A percentile compares a stretch with the other conserved stretches of the same genome.
These are phyloP conservation scores for Apiospora rasikravindrae DNA, from an alignment of 2,329 filamentous ascomycete genomes.

Conservation along the genomic window DNA sequence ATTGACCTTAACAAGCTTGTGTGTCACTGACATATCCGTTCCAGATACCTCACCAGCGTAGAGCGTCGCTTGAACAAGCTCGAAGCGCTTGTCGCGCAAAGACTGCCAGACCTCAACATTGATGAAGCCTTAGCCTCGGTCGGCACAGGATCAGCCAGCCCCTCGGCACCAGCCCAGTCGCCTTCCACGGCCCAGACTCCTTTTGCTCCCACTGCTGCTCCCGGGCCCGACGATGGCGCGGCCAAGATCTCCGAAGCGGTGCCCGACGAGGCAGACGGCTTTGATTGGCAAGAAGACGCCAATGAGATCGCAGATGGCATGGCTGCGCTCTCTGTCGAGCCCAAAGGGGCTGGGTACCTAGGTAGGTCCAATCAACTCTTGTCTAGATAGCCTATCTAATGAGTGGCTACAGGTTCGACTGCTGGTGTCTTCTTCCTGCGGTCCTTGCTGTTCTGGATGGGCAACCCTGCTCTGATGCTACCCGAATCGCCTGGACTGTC, in stretches of 20 bases:
- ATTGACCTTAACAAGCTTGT: not conserved
- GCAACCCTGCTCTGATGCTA: constrained; percentile 26
- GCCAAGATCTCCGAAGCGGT: constrained; percentile 35
- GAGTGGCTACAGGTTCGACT: constrained; percentile 31
- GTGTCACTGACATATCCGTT: not conserved
- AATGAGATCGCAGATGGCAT: constrained; percentile 42
- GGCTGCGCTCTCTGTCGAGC: constrained; percentile 43
- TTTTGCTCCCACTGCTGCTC: not conserved
- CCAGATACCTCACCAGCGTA: constrained; percentile 33
- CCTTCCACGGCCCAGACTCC: not conserved
- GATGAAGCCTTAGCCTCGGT: constrained; percentile 28
- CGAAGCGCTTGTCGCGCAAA: constrained; percentile 29
- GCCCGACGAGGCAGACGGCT: constrained; percentile 37
- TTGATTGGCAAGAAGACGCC: constrained; percentile 41
- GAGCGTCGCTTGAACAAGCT: constrained; percentile 30
- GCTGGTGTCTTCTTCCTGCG: constrained; percentile 39
- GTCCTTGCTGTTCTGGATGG: constrained; percentile 34
- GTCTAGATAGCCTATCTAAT: not conserved
- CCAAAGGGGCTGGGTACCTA: constrained; percentile 41
- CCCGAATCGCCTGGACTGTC: not conserved
- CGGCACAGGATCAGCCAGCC: not conserved
- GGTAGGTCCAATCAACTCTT: constrained; percentile 24
- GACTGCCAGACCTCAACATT: constrained; percentile 32
- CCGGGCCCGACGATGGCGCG: not conserved
- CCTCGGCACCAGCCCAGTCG: constrained; percentile 9